Conservation (phyloP, 768 basidiomycete genomes). For the Tricholoma matsutake region DNA sequence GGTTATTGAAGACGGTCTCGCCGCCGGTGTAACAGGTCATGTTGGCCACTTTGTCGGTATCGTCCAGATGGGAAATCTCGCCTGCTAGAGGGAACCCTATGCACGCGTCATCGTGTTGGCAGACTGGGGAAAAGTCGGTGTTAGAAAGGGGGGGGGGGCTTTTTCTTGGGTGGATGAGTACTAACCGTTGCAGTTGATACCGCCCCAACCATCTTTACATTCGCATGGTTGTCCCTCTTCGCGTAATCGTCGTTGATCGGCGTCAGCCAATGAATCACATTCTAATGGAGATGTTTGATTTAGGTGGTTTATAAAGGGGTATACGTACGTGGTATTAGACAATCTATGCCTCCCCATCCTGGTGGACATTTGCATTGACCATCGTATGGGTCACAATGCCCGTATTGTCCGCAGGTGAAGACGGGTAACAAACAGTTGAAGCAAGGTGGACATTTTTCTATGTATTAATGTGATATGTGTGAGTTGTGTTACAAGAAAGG, state of each 20-base stretch:
- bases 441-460: constrained; percentile 77
- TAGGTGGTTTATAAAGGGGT: no score
- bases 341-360: constrained; percentile 98
- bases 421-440: constrained; percentile 95
- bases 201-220: constrained; percentile 93
- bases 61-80: constrained; percentile 33
- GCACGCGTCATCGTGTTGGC: constrained; percentile 80
- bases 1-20: constrained; percentile 89
- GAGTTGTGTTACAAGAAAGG: not conserved
- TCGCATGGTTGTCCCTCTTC: constrained; percentile 74
- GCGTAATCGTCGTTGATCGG: constrained; percentile 77
- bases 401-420: constrained; percentile 91
- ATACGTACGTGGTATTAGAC: constrained; percentile 81
- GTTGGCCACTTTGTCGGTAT: constrained; percentile 41
- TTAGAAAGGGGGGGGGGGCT: not conserved
- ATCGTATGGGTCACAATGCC: constrained; percentile 85
- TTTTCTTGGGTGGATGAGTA: not conserved
- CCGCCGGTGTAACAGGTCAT: constrained; percentile 97
- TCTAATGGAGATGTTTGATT: constrained; percentile 51
- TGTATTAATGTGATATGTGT: not conserved
- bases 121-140: constrained; percentile 51
- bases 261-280: constrained; percentile 92
- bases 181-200: constrained; percentile 95
- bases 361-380: constrained; percentile 96
- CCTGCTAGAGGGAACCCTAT: constrained; percentile 68